Conservation (phyloP, 805 yeast species). For the Hanseniaspora occidentalis region DNA sequence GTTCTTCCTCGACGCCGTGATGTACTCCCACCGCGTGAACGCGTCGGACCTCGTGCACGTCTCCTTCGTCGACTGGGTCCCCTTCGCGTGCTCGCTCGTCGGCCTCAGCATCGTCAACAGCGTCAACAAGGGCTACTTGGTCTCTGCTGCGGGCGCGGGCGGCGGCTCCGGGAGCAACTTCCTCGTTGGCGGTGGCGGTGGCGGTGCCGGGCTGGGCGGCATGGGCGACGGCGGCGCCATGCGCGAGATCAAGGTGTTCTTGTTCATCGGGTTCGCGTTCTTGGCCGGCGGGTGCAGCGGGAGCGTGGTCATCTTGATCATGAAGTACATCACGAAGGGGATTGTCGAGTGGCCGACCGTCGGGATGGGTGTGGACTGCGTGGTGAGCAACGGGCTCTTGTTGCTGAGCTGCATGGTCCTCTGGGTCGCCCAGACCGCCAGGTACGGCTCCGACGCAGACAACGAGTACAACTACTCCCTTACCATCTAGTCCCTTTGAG, state of each 20-base stretch:
- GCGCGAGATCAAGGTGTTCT: conserved; percentile 87
- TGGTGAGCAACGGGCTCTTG: conserved; percentile 6
- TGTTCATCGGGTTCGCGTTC: conserved; percentile 85
- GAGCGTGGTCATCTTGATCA: conserved; percentile 72
- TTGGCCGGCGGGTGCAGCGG: conserved; percentile 94
- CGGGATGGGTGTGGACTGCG: conserved; percentile 6
- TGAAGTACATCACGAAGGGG: conserved; percentile 90
- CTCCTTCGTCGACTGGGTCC: conserved; percentile 91
- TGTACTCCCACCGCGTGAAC: conserved; percentile 73
- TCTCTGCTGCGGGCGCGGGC: conserved; percentile 23
- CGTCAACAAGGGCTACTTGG: conserved; percentile 28
- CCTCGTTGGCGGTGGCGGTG: conserved; percentile 26
- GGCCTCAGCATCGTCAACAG: conserved; percentile 72
- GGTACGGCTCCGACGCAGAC: conserved; percentile 50
- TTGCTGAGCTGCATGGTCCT: conserved; percentile 74
- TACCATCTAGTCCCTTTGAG: too few relatives aligned
- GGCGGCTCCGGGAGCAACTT: conserved; percentile 19
- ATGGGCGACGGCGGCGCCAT: conserved; percentile 20
- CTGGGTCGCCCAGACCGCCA: conserved; percentile 67
- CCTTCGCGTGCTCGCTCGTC: conserved; percentile 72
- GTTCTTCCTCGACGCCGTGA: conserved; percentile 79
- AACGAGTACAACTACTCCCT: conserved; percentile 91
- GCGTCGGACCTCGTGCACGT: conserved; percentile 71
- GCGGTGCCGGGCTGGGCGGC: conserved; percentile 16
- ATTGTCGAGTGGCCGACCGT: conserved; percentile 65